Evolutionary conservation across 176 grass and related monocot genomes (phyloP).

Genomic region (Triticum urartu): DNA sequence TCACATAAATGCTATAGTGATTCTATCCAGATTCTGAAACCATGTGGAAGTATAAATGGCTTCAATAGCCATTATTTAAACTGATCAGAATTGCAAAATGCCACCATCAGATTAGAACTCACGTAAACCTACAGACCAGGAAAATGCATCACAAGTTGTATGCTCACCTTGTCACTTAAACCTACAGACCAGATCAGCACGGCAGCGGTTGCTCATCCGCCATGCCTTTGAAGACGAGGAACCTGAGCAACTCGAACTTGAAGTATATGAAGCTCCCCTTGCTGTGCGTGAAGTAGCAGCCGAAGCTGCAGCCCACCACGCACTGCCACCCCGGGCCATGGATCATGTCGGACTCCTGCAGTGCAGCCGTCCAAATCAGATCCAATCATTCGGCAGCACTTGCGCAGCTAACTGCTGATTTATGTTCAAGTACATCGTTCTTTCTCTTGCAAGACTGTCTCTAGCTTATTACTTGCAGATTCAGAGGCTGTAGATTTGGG

Average conservation of each 20-base stretch:
- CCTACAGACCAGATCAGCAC: background rate
- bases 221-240: conserved; percentile 83
- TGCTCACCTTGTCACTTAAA: no score
- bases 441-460: background rate
- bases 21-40: no score
- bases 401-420: background rate
- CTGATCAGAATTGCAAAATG: no score
- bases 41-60: no score
- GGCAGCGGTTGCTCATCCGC: background rate
- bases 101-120: no score
- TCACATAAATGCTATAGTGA: no score
- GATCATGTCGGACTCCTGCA: conserved; percentile 76
- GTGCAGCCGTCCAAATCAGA: background rate
- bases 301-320: conserved; percentile 84
- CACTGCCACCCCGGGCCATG: conserved; percentile 86
- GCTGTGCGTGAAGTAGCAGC: conserved; percentile 91
- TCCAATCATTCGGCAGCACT: background rate
- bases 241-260: conserved; percentile 69
- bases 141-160: no score
- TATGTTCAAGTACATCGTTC: no score
- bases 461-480: background rate
- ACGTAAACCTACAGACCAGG: no score
- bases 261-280: conserved; percentile 94
- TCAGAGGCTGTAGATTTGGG: no score
- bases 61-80: no score